Evolutionary conservation across 192 early-diverging fungal species (phyloP), one percentile per base, ranked within the genome.

Genomic region (Hyaloraphidium curvatum): DNA sequence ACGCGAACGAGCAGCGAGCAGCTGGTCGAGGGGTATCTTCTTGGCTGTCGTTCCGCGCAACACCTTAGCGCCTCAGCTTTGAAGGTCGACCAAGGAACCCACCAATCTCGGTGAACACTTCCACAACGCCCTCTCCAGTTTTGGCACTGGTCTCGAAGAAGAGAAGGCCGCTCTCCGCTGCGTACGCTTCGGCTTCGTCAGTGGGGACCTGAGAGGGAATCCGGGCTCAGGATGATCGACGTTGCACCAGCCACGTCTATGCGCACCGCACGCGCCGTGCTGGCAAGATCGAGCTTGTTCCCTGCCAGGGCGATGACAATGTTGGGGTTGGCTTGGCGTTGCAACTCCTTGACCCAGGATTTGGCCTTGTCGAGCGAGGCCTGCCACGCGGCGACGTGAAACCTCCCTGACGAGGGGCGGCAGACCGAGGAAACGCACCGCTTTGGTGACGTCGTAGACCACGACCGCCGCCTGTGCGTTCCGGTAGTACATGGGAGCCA

Each of bases 381-480:
- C 66, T 59, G 51, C 22, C 64, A 37, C 13, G 58, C 17, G 40
- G 16, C 56, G 2, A n/a, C 21, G 26, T 56, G 40, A 54, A 28
- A 59, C 29, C 30, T 14, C 2, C 11, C 19, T 25, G 7, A 13
- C 5, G 14, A 28, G n/a, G 3, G 43, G 28, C 35, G 2, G 21
- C 31, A 25, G 53, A 53, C 26, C 39, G 39, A 30, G 3, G 30
- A 43, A 2, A 62, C 59, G 27, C 43, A 77, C 75, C 53, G 71
- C 59, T 61, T 85, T 79, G 53, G 94, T 97, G 51, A 97, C 82
- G 69, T 97, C 94, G 61, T 92, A 97, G 3, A 88, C 94, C 31
- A 97, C 88, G 2, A 95, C 78, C 0, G 91, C 91, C 29, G 91
- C 91, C 69, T 94, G 89, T 13, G 94, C 94, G 62, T 91, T 91